Evolutionary conservation across 768 basidiomycete genomes (phyloP), one percentile per base, ranked within the genome.

Genomic region (Tylopilus felleus): DNA sequence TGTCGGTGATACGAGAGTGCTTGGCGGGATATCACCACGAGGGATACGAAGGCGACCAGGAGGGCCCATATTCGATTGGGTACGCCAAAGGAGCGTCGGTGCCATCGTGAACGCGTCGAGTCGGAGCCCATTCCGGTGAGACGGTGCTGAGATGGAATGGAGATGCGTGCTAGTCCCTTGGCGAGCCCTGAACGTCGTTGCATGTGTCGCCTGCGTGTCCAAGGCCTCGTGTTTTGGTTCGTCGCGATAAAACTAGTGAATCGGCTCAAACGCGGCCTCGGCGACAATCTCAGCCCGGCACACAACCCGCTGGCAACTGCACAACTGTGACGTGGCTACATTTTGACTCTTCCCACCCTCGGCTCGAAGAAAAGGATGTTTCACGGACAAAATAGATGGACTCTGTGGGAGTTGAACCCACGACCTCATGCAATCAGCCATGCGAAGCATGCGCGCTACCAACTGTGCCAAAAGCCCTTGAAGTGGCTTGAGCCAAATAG

Each of bases 11-110:
- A 71, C 2, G 75, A 80, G 21, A 80, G 71, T 35, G 83, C 69
- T 50, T 77, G 80, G 55, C 82, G 84, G 6, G 85, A 82, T 64
- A 86, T 71, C 23, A 74, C 63, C 49, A 86, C 47, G 59, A 90
- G 67, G 63, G 75, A 72, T 57, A 84, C 64, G 59, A 92, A 75
- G 53, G 81, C 66, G 46, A 78, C 63, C 47, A 85, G 55, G 54
- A 90, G 75, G 62, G 80, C 72, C 83, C 85, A 88, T 68, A 90
- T 83, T 56, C 86, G 81, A 69, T 83, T 82, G 4, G 82, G 81
- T 60, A 88, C 77, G 60, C 82, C 83, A 55, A 88, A 69, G 45
- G 69, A 79, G 59, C 84, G 82, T 62, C 80, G 78, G 61, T 71
- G 74, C 57, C 82, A 74, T 53, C 80, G 78, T 5, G 84, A 76